Conservation (phyloP, 176 grass and related monocot genomes). For the Triticum timopheevii region DNA sequence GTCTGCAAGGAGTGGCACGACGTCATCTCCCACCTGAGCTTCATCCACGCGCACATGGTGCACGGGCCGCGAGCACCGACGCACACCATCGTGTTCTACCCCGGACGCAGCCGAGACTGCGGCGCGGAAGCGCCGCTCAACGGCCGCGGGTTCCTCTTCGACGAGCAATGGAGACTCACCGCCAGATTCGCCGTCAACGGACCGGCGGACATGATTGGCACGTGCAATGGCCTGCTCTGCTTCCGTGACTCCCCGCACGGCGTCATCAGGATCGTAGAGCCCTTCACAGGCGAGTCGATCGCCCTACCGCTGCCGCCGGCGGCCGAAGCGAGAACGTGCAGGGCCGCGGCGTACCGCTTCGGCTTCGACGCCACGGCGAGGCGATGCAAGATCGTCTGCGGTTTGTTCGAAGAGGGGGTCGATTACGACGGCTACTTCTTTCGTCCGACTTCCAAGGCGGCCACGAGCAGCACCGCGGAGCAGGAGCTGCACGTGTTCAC, state of each 20-base stretch:
- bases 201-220: neutral
- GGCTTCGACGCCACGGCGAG: neutral
- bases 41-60: neutral
- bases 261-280: neutral
- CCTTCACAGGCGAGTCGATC: neutral
- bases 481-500: conserved; percentile 3
- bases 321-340: neutral
- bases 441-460: no score
- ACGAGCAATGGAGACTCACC: neutral
- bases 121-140: neutral
- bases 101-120: neutral
- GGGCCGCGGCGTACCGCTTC: neutral
- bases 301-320: neutral
- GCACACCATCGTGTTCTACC: conserved; percentile 1
- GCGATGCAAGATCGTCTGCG: neutral
- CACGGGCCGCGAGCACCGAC: neutral
- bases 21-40: neutral
- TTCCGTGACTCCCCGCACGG: neutral
- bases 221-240: conserved; percentile 4
- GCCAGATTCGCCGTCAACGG: neutral
- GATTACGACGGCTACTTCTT: neutral
- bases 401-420: neutral
- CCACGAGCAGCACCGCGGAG: neutral
- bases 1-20: neutral
- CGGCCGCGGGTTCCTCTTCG: neutral